Conservation (phyloP, 2,329 filamentous ascomycete genomes). For the Pyrenophora graminea region DNA sequence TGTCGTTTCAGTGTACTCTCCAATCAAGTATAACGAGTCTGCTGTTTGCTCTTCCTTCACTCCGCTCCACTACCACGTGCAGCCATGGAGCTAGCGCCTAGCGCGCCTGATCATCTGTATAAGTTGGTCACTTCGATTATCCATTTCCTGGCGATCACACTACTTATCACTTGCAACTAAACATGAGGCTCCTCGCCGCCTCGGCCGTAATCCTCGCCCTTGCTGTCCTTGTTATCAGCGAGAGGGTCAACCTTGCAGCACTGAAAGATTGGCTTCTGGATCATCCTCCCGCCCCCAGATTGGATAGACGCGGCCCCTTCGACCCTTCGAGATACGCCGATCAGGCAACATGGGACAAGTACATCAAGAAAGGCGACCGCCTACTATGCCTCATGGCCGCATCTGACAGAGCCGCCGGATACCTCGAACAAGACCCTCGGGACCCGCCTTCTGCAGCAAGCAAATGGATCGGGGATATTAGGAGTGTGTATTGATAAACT, state of each 20-base stretch:
- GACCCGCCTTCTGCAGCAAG: conserved; percentile 24
- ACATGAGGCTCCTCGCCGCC: not conserved
- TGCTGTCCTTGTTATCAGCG: not conserved
- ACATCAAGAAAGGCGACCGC: conserved; percentile 15
- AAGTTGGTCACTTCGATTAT: no score
- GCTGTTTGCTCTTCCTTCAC: not conserved
- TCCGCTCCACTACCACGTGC: not conserved
- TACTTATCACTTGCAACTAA: no score
- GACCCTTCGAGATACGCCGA: conserved; percentile 7
- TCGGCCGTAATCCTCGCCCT: not conserved
- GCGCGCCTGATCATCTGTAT: no score
- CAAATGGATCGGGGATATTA: conserved; percentile 22
- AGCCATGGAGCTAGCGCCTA: not conserved
- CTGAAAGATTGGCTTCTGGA: no score
- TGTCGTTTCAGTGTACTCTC: no score
- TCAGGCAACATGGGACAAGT: conserved; percentile 15
- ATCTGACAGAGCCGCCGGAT: conserved; percentile 21
- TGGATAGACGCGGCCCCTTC: conserved; percentile 1
- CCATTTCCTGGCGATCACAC: no score
- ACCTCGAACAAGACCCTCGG: conserved; percentile 8
- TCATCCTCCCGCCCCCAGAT: not conserved
- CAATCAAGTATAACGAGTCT: no score
- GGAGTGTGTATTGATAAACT: not conserved
- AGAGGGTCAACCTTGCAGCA: not conserved
- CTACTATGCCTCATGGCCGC: conserved; percentile 24